Evolutionary conservation across 1,284 basidiomycete species (phyloP), one percentile per base, ranked within the genome.

Genomic region (Ustanciosporium gigantosporum): DNA sequence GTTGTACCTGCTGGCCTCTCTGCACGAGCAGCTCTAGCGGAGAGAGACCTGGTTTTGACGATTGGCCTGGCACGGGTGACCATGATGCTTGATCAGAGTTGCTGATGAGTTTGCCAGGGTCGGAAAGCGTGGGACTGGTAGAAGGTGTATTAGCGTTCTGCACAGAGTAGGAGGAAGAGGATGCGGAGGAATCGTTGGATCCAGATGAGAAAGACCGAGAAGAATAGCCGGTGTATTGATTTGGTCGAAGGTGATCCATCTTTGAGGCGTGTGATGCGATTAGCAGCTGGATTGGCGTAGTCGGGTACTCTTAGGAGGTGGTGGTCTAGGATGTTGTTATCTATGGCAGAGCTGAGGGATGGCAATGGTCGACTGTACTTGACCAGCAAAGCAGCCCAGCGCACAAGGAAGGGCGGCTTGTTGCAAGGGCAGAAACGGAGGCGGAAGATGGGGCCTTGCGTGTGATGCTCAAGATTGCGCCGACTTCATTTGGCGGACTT

Each of bases 1-100:
- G 50, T 41, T 60, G 61, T 2, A 65, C 50, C 24, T 65, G 61
- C 39, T 56, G 59, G 16, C 61, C 61, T n/a, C 61, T 25, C 25
- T 59, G 53, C 23, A 65, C 44, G 19, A 65, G 56, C 13, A 56
- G 47, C 27, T 65, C 61, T 11, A 65, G 46, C 14, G 61, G 61
- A 2, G 61, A 65, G 6, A 65, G 51, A 2, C 35, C 43, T 14
- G 47, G 43, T 22, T 14, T 49, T 20, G 24, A 24, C 39, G 22
- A 38, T 20, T 16, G 17, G 16, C 14, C 43, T 20, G 51, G 46
- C 20, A 42, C 13, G 19, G 34, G 46, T 25, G 9, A 36, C 52
- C 59, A 64, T 2, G 22, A 16, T 3, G 25, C 14, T 17, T 39
- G 23, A 20, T 50, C 45, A 14, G 40, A 36, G 3, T 46, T 36